Base-by-base conservation (phyloP, 2,329 filamentous ascomycete genomes). In the Calonectria naviculata region DNA sequence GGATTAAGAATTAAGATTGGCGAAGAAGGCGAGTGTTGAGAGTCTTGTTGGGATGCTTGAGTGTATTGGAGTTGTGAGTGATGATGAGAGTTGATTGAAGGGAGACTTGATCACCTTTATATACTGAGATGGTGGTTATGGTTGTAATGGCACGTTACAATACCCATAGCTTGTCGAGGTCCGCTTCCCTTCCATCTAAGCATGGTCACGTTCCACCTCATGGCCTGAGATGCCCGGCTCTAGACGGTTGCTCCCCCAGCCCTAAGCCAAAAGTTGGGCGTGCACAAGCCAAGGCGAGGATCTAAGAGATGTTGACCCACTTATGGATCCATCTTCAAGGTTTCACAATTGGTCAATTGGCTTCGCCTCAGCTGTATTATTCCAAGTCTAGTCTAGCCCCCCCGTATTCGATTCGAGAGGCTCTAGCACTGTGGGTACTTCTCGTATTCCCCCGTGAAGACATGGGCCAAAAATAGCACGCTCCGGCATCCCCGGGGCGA, bases 71-170 rank as follows among this genome's bases (percentile, higher is more conserved):
- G 56, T 54, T 26, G 36, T 64, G 49, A 47, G 47, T 63, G 66
- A 49, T 68, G 66, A 68, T 61, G 60, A 41, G 36, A 21, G n/a
- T 26, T 26, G 29, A 73, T 61, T 3, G 76, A 24, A 62, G 65
- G 4, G 63, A 73, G 72, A 63, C 46, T 24, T 10, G 41, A 44
- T n/a, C 62, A 41, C 60, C 68, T 71, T 71, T 75, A 78, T 77
- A 77, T 77, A 77, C 70, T 63, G 65, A 24, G n/a, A 46, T 46
- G n/a, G 42, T 13, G 42, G 49, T 3, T 10, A 28, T 24, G 31
- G 13, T 47, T 17, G 49, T 21, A 47, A 38, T 42, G 31, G 19
- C 28, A 26, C 46, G 28, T 15, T 28, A 34, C n/a, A 64, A 24
- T 19, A 5, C 10, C 46, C 26, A 63, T 42, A 42, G 41, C 52